These are phyloP conservation scores for bread wheat (Triticum aestivum) DNA, from an alignment of 176 grass and related monocot species.

Conservation along the genomic window DNA sequence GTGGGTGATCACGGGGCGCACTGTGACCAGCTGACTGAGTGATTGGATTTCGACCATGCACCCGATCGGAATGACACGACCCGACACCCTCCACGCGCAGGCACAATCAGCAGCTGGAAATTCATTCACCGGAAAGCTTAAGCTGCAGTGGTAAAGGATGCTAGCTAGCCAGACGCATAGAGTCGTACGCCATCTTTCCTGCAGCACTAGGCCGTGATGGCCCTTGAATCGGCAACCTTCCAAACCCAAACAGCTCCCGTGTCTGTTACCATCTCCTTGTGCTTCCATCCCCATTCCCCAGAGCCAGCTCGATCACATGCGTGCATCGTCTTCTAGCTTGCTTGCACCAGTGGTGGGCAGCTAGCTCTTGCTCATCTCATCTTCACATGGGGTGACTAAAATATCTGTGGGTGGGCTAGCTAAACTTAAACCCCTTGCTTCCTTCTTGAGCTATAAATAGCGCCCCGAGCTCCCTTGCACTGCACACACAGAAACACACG, in stretches of 20 bases:
- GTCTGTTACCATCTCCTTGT: neutral
- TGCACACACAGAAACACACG: neutral
- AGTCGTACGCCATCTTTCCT: neutral
- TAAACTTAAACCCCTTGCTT: too few species aligned
- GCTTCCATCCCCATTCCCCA: neutral
- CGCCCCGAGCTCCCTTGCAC: neutral
- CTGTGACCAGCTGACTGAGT: neutral
- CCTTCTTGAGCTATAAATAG: constrained; percentile 33
- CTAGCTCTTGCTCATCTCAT: neutral
- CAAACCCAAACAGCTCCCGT: neutral
- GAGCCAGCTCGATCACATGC: neutral
- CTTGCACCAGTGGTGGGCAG: neutral
- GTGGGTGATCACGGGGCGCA: neutral
- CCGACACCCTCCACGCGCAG: neutral
- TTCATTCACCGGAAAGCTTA: too few species aligned
- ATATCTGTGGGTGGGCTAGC: neutral
- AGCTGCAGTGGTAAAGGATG: neutral
- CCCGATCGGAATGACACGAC: neutral
- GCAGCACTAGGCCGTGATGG: neutral
- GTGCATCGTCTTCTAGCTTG: neutral
- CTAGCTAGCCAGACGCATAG: neutral
- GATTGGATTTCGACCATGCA: neutral
- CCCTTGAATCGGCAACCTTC: neutral
- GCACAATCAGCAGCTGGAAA: too few species aligned
- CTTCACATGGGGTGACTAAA: neutral